Conservation (phyloP, 352 stramenopile species). For the Phytophthora parvispora region DNA sequence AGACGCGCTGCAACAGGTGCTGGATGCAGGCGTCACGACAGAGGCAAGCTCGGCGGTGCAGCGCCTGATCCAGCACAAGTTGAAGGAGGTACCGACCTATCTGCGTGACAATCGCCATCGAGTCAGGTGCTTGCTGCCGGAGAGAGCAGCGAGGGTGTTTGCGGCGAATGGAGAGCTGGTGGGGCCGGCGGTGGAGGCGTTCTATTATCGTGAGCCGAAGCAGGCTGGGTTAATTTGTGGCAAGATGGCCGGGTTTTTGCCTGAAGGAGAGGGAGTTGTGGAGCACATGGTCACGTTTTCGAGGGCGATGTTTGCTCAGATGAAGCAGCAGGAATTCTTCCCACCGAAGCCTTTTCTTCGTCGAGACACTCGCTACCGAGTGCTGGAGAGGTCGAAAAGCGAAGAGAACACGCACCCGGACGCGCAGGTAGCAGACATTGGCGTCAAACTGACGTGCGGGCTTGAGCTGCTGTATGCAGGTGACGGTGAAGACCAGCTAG, state of each 20-base stretch:
- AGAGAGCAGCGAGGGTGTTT: constrained; percentile 45
- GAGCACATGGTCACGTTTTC: constrained; percentile 69
- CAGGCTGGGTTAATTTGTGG: constrained; percentile 53
- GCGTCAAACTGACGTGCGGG: constrained; percentile 82
- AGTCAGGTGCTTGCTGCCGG: constrained; percentile 58
- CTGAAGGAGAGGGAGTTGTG: constrained; percentile 18
- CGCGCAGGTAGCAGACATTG: constrained; percentile 60
- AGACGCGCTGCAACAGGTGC: constrained; percentile 45
- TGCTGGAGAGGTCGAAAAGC: constrained; percentile 11
- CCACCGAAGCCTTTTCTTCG: constrained; percentile 67
- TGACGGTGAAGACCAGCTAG: constrained; percentile 56
- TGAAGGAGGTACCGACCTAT: constrained; percentile 49
- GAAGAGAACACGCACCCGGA: constrained; percentile 25
- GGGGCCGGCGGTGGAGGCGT: constrained; percentile 66
- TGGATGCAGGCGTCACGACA: constrained; percentile 22
- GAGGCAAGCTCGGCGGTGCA: constrained; percentile 54
- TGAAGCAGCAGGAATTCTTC: constrained; percentile 84
- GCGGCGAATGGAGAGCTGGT: constrained; percentile 36
- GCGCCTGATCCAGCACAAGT: constrained; percentile 44
- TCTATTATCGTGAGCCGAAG: constrained; percentile 80
- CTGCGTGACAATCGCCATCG: constrained; percentile 62
- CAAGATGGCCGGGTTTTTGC: constrained; percentile 67
- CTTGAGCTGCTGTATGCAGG: constrained; percentile 76
- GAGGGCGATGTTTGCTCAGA: constrained; percentile 85
- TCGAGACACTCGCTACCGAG: constrained; percentile 25